phyloP scores from a whole-genome alignment of 139 green algal genomes.

The Diplosphaera chodatii region DNA sequence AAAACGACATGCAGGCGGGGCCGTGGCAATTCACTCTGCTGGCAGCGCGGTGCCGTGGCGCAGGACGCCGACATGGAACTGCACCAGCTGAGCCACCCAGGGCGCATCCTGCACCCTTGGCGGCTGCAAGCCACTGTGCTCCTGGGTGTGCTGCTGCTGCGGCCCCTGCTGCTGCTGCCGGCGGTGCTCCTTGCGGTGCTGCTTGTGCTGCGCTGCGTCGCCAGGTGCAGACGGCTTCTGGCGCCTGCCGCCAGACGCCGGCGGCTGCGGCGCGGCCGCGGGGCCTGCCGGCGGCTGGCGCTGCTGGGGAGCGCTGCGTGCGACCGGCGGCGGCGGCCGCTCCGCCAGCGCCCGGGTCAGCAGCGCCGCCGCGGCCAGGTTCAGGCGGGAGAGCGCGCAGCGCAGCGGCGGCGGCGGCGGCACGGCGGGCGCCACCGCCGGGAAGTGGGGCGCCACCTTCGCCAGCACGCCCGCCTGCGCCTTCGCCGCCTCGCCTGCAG shows the following conservation, averaged over 20 bases:
- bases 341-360: slow-evolving; percentile 31
- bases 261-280: background rate
- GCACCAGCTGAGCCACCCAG: slow-evolving; percentile 17
- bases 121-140: background rate
- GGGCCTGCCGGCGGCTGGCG: background rate
- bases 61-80: slow-evolving; percentile 20
- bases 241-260: background rate
- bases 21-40: background rate
- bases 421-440: slow-evolving; percentile 17
- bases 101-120: too few species aligned
- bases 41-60: slow-evolving; percentile 20
- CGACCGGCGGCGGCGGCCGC: background rate
- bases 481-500: background rate
- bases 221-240: too few species aligned
- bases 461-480: slow-evolving; percentile 9
- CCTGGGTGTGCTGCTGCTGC: background rate
- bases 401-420: slow-evolving; percentile 5
- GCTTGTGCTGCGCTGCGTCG: background rate
- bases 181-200: background rate
- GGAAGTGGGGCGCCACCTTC: slow-evolving; percentile 34
- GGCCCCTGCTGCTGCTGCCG: background rate
- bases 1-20: too few species aligned
- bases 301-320: background rate
- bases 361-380: slow-evolving; percentile 41
- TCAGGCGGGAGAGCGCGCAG: slow-evolving; percentile 43